A percentile compares a stretch with the other conserved stretches of the same genome.
These are phyloP conservation scores for Tulasnella sp. DNA, from an alignment of 768 basidiomycete species.

Conservation along the genomic window DNA sequence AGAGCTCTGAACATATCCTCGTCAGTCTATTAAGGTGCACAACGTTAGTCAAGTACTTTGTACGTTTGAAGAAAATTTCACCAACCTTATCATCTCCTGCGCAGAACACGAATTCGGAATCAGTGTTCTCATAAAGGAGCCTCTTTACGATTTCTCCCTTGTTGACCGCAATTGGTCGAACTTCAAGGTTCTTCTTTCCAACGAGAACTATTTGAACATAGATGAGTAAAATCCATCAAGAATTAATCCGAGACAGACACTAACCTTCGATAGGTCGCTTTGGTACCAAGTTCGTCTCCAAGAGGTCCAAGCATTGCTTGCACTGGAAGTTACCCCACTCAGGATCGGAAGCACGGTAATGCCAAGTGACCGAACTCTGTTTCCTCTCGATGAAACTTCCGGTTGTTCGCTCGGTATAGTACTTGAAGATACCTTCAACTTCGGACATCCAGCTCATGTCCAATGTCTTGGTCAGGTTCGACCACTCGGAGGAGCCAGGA, in stretches of 20 bases:
- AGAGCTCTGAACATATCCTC: constrained; percentile 99
- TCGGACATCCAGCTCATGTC: constrained; percentile 98
- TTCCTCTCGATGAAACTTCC: constrained; percentile 95
- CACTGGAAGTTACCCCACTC: constrained; percentile 96
- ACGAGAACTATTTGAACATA: constrained; percentile 50
- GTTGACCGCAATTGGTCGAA: constrained; percentile 88
- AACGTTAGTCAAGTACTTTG: neutral
- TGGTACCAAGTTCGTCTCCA: constrained; percentile 87
- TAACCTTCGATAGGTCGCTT: constrained; percentile 88
- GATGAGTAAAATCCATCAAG: neutral
- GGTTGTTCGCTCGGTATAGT: constrained; percentile 93
- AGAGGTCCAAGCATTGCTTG: constrained; percentile 87
- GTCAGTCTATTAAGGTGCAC: constrained; percentile 49
- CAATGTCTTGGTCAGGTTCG: constrained; percentile 76
- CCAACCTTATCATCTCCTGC: constrained; percentile 99
- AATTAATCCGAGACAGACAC: constrained; percentile 16
- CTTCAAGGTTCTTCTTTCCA: constrained; percentile 98
- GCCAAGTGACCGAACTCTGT: constrained; percentile 97
- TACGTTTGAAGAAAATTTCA: constrained; percentile 21
- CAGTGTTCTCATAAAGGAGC: constrained; percentile 82
- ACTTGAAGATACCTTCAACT: constrained; percentile 89
- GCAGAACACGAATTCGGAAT: constrained; percentile 92
- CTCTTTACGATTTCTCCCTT: constrained; percentile 99
- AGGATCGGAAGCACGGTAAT: constrained; percentile 84
- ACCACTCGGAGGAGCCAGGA: constrained; percentile 57